phyloP scores from a whole-genome alignment of 129 eudicot genomes.

The Centaurea solstitialis region DNA sequence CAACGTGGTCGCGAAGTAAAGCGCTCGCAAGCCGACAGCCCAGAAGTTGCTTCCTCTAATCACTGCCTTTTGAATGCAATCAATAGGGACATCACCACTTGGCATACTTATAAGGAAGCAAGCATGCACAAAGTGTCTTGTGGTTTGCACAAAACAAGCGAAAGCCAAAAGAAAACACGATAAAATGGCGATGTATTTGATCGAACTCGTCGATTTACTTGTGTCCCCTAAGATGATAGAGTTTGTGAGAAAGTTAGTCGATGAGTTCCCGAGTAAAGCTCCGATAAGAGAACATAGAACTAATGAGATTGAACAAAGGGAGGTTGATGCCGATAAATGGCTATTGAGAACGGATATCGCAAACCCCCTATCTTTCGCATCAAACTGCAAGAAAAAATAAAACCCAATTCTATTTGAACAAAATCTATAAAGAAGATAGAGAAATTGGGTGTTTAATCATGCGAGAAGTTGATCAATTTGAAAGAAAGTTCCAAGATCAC shows the following conservation, averaged over 20 bases:
- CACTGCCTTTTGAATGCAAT: slow-evolving; percentile 54
- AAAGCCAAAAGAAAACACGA: slow-evolving; percentile 62
- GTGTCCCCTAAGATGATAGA: slow-evolving; percentile 58
- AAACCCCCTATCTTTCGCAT: slow-evolving; percentile 53
- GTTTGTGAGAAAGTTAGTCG: slow-evolving; percentile 33
- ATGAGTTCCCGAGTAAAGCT: slow-evolving; percentile 67
- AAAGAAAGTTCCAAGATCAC: neutral
- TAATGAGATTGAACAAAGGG: slow-evolving; percentile 59
- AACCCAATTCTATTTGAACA: neutral
- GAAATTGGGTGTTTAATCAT: neutral
- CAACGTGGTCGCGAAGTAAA: slow-evolving; percentile 62
- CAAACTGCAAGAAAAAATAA: slow-evolving; percentile 40
- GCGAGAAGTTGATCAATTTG: no score
- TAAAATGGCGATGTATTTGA: slow-evolving; percentile 62
- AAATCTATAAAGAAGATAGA: neutral
- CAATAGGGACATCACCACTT: slow-evolving; percentile 44
- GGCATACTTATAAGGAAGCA: slow-evolving; percentile 78
- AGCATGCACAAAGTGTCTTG: slow-evolving; percentile 61
- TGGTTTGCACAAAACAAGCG: slow-evolving; percentile 60
- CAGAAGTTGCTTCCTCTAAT: slow-evolving; percentile 65
- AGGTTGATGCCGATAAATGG: slow-evolving; percentile 69
- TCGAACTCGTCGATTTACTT: slow-evolving; percentile 34
- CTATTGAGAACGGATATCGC: slow-evolving; percentile 51
- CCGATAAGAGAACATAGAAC: slow-evolving; percentile 66
- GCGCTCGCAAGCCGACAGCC: slow-evolving; percentile 64